Base-by-base conservation (phyloP, 2,329 filamentous ascomycete species). In the Fusarium sulawesiense region DNA sequence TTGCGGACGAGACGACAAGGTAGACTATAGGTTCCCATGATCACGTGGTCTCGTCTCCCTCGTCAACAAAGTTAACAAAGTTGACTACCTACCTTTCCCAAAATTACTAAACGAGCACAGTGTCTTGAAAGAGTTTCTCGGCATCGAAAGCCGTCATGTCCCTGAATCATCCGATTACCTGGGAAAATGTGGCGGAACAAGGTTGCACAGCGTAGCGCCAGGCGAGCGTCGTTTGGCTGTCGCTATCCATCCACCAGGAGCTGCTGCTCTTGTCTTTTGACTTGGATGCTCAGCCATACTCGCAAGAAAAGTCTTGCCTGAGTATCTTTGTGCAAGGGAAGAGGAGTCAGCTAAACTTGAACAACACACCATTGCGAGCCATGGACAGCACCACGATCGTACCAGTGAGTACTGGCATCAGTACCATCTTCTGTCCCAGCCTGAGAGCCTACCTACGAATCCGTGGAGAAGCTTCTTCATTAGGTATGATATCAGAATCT, bases 161-260 rank as follows among this genome's bases (percentile, higher is more conserved):
- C 37, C 55, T 44, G 37, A 20, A 51, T 46, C 56, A 47, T 56
- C 60, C 48, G 34, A 63, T 57, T 25, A 60, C 56, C 51, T 62
- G 67, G 67, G 63, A 56, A 64, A 61, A 32, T 55, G 56, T 73
- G 68, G 60, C 63, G 56, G 58, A 55, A 62, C 50, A 20, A 4
- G 25, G 73, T 66, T 25, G 54, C 56, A 75, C 72, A 60, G 27
- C 21, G 66, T 56, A 59, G 60, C 59, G 47, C 68, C 40, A 73
- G 58, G 51, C 56, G 56, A 67, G 32, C 51, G 57, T 46, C 51
- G 48, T 49, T 62, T 56, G 60, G 60, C 45, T 59, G 40, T 49
- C 55, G 54, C 46, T 61, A 41, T 42, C 61, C 53, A 48, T 23
- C 27, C 34, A 59, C 40, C 40, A 56, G 56, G 56, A 45, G 18